Evolutionary conservation across 768 basidiomycete genomes (phyloP), one percentile per base, ranked within the genome.

Genomic region (Multifurca ochricompacta): DNA sequence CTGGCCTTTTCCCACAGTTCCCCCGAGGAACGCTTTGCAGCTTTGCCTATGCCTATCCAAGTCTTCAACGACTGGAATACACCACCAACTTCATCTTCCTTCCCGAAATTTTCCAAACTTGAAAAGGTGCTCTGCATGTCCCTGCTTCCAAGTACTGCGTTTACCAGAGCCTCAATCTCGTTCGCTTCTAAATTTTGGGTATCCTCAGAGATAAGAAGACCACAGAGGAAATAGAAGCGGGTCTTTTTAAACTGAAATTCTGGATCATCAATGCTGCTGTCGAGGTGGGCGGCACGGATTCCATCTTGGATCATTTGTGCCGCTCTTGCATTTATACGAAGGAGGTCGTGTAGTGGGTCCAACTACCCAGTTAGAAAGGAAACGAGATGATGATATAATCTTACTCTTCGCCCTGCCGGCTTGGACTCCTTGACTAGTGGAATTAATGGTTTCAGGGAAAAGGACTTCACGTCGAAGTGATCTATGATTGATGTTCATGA

Each of bases 291-390:
- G 3, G 31, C 27, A 18, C 45, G 32, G 7, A 52, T 47, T 21
- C 3, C 13, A n/a, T 4, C 11, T 9, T 51, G 37, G 27, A 36
- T 52, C 3, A 3, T 34, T 35, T 16, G 3, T 13, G 16, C 8
- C 1, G 50, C 18, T 21, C 42, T 52, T 9, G 56, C 39, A 52
- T 23, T 41, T 2, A 57, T 9, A 3, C 8, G 37, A 23, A 57
- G 52, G 6, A 57, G 7, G 16, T 52, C 40, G 1, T 41, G 19
- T 10, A 57, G 56, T 25, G 50, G 21, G 14, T 45, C 56, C 48
- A 30, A 4, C 16, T 1, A 3, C 6, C 2, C 16, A 18, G 28
- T 41, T 25, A 57, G 19, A 11, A 18, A 13, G 1, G 3, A 40
- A 18, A 13, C 13, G 16, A 7, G 6, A 18, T 6, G n/a, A 1